phyloP scores from a whole-genome alignment of 2,329 filamentous ascomycete genomes.

The Dryadomyces quercus-mongolicae region DNA sequence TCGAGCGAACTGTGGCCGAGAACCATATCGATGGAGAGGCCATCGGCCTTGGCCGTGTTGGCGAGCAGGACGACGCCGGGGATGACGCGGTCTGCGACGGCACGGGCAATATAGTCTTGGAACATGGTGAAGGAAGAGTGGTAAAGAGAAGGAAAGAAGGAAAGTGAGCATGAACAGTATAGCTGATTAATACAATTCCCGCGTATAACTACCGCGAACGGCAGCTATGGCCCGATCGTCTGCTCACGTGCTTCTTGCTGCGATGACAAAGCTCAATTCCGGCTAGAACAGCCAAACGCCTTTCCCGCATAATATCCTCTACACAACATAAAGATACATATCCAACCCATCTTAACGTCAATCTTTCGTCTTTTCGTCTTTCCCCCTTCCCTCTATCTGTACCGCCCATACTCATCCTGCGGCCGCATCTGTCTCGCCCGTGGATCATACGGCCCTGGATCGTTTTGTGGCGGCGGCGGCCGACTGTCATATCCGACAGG shows the following conservation, averaged over 20 bases:
- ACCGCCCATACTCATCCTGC: constrained; percentile 14
- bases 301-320: too few species aligned
- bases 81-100: constrained; percentile 10
- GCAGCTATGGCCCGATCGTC: neutral
- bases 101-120: constrained; percentile 10
- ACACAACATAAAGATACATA: neutral
- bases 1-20: constrained; percentile 12
- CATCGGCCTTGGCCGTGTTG: neutral
- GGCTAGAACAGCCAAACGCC: neutral
- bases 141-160: too few species aligned
- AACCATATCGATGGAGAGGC: constrained; percentile 5
- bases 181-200: too few species aligned
- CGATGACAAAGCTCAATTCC: neutral
- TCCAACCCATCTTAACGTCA: neutral
- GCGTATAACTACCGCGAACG: neutral
- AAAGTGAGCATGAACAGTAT: too few species aligned
- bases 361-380: neutral
- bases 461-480: constrained; percentile 9
- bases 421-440: constrained; percentile 10
- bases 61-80: constrained; percentile 14
- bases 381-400: constrained; percentile 6
- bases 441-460: constrained; percentile 4
- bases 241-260: too few species aligned
- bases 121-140: constrained; percentile 7
- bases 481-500: constrained; percentile 18